Evolutionary conservation across 768 basidiomycete species (phyloP).

Genomic region (Leccinum longicurvipes): DNA sequence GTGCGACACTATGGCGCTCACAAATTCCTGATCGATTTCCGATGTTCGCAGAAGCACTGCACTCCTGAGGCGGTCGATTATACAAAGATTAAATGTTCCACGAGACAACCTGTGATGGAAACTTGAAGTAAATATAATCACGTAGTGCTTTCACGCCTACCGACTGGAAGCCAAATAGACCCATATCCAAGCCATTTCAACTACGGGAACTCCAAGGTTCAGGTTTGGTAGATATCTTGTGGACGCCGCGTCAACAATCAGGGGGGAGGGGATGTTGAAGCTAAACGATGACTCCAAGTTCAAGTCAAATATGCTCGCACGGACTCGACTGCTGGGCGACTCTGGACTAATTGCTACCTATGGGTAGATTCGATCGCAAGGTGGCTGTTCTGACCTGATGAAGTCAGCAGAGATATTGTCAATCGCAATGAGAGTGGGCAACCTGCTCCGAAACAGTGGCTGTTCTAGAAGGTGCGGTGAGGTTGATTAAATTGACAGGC

Average conservation of each 20-base stretch:
- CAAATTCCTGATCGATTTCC: too few species aligned
- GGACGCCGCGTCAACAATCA: background rate
- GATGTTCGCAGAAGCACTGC: too few species aligned
- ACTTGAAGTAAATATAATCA: background rate
- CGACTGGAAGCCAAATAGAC: background rate
- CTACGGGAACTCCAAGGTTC: background rate
- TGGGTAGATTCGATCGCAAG: background rate
- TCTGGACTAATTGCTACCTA: background rate
- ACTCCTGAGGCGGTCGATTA: too few species aligned
- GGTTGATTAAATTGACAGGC: too few species aligned
- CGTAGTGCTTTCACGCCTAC: background rate
- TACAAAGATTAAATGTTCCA: too few species aligned
- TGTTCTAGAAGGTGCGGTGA: background rate
- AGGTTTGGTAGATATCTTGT: background rate
- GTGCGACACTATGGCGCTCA: too few species aligned
- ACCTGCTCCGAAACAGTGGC: background rate
- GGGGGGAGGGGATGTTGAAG: background rate
- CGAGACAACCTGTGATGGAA: background rate
- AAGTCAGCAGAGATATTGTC: background rate
- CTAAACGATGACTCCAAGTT: background rate
- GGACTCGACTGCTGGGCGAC: background rate
- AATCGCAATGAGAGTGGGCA: background rate
- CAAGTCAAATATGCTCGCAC: background rate
- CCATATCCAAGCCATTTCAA: slow-evolving; percentile 6
- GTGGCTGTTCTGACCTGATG: background rate